phyloP scores from a whole-genome alignment of 768 basidiomycete genomes.

The Kockovaella imperatae region DNA sequence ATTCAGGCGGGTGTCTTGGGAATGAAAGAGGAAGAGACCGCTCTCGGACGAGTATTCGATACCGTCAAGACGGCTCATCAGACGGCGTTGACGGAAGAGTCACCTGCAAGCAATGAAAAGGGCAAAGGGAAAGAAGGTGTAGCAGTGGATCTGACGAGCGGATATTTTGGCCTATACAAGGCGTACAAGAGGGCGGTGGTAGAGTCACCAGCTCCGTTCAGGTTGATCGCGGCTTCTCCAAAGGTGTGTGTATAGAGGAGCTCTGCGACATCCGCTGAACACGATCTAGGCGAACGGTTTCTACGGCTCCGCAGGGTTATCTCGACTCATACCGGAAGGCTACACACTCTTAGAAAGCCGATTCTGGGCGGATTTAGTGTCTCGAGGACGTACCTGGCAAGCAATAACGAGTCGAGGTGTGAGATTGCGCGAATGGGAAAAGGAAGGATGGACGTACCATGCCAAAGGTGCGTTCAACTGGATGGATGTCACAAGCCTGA shows the following conservation, averaged over 20 bases:
- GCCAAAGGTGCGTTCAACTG: constrained; percentile 85
- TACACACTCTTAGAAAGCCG: constrained; percentile 80
- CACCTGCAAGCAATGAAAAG: constrained; percentile 1
- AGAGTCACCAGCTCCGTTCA: constrained; percentile 51
- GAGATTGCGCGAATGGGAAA: constrained; percentile 77
- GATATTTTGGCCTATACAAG: constrained; percentile 82
- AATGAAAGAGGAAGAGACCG: constrained; percentile 73
- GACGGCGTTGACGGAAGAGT: constrained; percentile 13
- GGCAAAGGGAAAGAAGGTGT: no score
- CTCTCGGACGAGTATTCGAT: constrained; percentile 43
- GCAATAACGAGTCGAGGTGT: constrained; percentile 49
- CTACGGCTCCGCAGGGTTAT: constrained; percentile 77
- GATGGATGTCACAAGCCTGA: constrained; percentile 19
- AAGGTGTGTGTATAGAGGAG: constrained; percentile 51
- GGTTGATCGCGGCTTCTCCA: constrained; percentile 78
- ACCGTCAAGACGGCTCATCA: constrained; percentile 33
- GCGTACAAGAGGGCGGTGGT: constrained; percentile 67
- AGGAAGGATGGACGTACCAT: constrained; percentile 91
- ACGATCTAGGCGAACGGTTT: constrained; percentile 82
- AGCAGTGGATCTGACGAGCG: constrained; percentile 77
- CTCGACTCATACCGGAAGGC: constrained; percentile 87
- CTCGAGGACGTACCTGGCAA: constrained; percentile 25
- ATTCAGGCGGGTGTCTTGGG: constrained; percentile 85
- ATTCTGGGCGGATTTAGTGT: constrained; percentile 50
- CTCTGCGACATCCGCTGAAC: no score